phyloP scores from a whole-genome alignment of 1,284 basidiomycete species.

The Athelia sp. region DNA sequence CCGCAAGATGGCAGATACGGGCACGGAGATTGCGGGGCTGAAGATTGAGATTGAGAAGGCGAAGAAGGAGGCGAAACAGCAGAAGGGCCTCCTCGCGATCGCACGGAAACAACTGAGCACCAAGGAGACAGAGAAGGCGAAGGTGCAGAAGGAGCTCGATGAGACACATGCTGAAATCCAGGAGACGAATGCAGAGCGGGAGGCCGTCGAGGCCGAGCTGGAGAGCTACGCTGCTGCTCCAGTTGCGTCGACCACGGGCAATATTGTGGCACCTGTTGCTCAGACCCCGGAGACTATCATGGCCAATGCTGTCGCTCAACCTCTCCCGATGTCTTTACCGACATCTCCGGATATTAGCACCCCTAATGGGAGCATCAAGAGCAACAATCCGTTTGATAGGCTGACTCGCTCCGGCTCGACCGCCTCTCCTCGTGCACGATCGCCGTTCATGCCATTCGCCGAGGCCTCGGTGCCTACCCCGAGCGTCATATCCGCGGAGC shows the following conservation, averaged over 20 bases:
- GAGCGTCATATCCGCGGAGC: slow-evolving; percentile 14
- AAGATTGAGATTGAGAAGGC: slow-evolving; percentile 83
- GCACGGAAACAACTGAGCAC: slow-evolving; percentile 90
- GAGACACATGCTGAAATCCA: slow-evolving; percentile 56
- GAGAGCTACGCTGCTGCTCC: slow-evolving; percentile 26
- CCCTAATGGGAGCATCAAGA: slow-evolving; percentile 46
- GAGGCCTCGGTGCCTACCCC: slow-evolving; percentile 25
- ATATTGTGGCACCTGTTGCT: slow-evolving; percentile 15
- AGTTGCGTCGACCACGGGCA: slow-evolving; percentile 8
- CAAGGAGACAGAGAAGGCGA: slow-evolving; percentile 76
- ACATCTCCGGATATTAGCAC: slow-evolving; percentile 54
- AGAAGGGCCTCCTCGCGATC: slow-evolving; percentile 93
- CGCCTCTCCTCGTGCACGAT: slow-evolving; percentile 45
- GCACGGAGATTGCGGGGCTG: slow-evolving; percentile 67
- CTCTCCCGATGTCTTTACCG: slow-evolving; percentile 67
- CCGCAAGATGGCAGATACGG: slow-evolving; percentile 77
- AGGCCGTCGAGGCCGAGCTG: slow-evolving; percentile 49
- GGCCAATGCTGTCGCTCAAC: slow-evolving; percentile 51
- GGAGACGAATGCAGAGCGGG: slow-evolving; percentile 50
- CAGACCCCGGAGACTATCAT: slow-evolving; percentile 26
- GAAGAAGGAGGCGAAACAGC: slow-evolving; percentile 93
- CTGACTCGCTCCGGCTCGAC: slow-evolving; percentile 44
- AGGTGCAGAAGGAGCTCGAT: slow-evolving; percentile 67
- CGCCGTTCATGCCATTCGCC: slow-evolving; percentile 41
- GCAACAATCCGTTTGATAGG: slow-evolving; percentile 93